These are phyloP conservation scores for Tillandsia leiboldiana DNA, from an alignment of 176 grass and related monocot species.

Conservation along the genomic window DNA sequence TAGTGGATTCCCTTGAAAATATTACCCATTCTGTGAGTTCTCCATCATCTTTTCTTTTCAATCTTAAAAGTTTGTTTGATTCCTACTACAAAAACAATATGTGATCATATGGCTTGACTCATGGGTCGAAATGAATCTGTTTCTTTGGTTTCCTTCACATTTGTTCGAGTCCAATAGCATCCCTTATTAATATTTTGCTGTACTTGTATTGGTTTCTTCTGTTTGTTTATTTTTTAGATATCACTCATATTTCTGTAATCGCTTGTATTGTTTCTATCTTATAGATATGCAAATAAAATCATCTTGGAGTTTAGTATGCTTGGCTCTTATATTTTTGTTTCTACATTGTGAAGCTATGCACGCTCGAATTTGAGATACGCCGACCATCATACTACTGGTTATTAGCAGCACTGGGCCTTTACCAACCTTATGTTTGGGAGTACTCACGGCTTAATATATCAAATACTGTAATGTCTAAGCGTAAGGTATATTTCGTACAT, in stretches of 20 bases:
- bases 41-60: neutral
- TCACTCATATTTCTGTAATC: constrained; percentile 5
- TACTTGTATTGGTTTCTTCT: neutral
- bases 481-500: too few species aligned
- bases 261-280: constrained; percentile 13
- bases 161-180: too few species aligned
- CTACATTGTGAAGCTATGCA: constrained; percentile 45
- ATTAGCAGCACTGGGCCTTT: constrained; percentile 71
- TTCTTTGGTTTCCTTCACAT: too few species aligned
- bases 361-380: constrained; percentile 90
- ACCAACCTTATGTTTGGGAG: constrained; percentile 95
- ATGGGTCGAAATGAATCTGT: too few species aligned
- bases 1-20: constrained; percentile 97
- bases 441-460: constrained; percentile 96
- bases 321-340: neutral
- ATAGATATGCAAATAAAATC: constrained; percentile 16
- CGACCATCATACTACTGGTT: constrained; percentile 98
- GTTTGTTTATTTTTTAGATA: constrained; percentile 6
- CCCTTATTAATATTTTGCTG: too few species aligned
- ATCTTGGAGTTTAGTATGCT: neutral
- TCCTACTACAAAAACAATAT: too few species aligned
- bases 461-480: constrained; percentile 95
- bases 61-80: neutral
- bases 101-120: too few species aligned
- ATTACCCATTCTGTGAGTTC: constrained; percentile 87